A percentile compares a stretch with the other conserved stretches of the same genome.
Conservation (phyloP, 495 filamentous ascomycete genomes). For the Pyrenula aspistea region DNA sequence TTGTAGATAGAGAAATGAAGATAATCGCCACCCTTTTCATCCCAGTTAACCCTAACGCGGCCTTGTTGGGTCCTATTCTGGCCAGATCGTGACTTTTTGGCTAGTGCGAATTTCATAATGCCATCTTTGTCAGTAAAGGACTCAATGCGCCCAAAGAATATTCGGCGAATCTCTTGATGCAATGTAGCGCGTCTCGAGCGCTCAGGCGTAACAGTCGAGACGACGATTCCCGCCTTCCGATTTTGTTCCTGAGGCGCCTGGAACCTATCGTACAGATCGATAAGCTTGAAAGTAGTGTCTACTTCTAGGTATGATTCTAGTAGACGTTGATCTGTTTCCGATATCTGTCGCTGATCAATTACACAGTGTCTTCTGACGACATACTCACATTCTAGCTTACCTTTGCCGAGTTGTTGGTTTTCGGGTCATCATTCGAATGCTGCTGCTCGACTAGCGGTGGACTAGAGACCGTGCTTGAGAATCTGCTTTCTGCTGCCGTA, state of each 20-base stretch:
- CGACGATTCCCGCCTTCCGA: slow-evolving; percentile 31
- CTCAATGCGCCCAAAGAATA: slow-evolving; percentile 57
- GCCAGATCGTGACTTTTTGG: slow-evolving; percentile 20
- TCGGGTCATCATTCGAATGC: too few relatives aligned
- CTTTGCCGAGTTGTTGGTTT: too few relatives aligned
- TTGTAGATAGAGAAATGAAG: slow-evolving; percentile 93
- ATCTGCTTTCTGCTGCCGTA: too few relatives aligned
- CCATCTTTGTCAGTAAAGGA: slow-evolving; percentile 46
- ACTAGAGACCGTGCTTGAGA: too few relatives aligned
- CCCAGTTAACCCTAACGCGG: slow-evolving; percentile 32
- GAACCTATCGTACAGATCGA: slow-evolving; percentile 32
- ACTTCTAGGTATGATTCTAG: slow-evolving; percentile 33
- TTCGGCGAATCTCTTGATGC: slow-evolving; percentile 53
- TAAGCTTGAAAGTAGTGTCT: slow-evolving; percentile 24
- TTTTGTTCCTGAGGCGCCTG: slow-evolving; percentile 23
- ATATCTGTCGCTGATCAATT: slow-evolving; percentile 22
- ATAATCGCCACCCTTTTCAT: slow-evolving; percentile 61
- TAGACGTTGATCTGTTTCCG: slow-evolving; percentile 30
- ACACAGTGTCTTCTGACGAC: too few relatives aligned
- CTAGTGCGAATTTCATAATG: slow-evolving; percentile 45
- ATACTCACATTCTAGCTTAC: too few relatives aligned
- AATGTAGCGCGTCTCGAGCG: slow-evolving; percentile 50
- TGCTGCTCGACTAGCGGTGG: too few relatives aligned
- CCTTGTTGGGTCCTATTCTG: slow-evolving; percentile 13
- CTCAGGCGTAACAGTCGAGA: slow-evolving; percentile 33